Base-by-base conservation (phyloP, 441 rosid species). In the Brassica balearica region DNA sequence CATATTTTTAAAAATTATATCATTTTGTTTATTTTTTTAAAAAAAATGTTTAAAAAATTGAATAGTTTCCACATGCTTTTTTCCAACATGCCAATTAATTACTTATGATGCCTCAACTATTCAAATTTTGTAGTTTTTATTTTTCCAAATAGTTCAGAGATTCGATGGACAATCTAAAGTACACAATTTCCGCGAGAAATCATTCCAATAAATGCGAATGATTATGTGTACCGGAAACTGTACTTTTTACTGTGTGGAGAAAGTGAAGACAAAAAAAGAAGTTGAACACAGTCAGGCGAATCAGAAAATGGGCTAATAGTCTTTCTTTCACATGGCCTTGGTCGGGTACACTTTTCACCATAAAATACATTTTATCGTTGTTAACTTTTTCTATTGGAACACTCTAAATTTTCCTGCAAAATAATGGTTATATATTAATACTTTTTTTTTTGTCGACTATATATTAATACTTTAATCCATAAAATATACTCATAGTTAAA, bases 241-340 rank as follows among this genome's bases (percentile, higher is more conserved):
- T 79, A 74, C 82, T 69, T 74, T 73, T 69, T 69, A 79, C 82
- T 69, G 32, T 25, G 6, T 25, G 20, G 55, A 69, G 69, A 78
- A 72, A 14, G 55, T 59, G 14, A 51, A 34, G 67, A 78, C 77
- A 61, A 78, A 25, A 72, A 27, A 43, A 17, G 11, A 61, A 32
- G 27, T 61, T 22, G 51, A 65, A 51, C 63, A 68, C 9, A 36
- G 69, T 64, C 72, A 73, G 65, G 6, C 29, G 25, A 72, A 43
- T 72, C 65, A 59, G 72, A 71, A 67, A 67, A 67, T 67, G 81
- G 73, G 77, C 81, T 66, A 32, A 34, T 34, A 32, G 74, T 78
- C 64, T 48, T 43, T 73, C 65, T 38, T 27, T 73, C 82, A 78
- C 81, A 78, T 78, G 82, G 77, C 69, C 34, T 66, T 67, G 60